phyloP scores from a whole-genome alignment of 495 filamentous ascomycete species.

The Podospora pseudopauciseta region DNA sequence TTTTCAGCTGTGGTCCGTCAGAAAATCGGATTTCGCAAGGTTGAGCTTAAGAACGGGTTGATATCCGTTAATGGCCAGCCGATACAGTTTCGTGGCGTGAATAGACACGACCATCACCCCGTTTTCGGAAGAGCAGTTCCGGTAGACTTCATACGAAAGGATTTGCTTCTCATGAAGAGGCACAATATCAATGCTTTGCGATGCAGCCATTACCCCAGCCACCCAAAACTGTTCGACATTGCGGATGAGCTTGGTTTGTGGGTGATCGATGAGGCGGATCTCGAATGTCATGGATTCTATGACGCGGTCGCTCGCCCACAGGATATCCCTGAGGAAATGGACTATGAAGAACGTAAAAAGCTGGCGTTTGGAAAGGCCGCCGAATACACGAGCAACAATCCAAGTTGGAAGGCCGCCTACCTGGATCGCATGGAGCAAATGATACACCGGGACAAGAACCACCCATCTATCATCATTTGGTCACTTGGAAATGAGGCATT shows the following conservation, averaged over 20 bases:
- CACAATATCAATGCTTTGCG: constrained; percentile 65
- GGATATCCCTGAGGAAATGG: constrained; percentile 45
- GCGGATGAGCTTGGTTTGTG: constrained; percentile 66
- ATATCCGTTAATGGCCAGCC: constrained; percentile 57
- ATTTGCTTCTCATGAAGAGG: constrained; percentile 62
- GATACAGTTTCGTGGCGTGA: constrained; percentile 57
- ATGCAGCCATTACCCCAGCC: constrained; percentile 59
- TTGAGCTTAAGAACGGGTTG: constrained; percentile 55
- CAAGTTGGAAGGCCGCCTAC: constrained; percentile 60
- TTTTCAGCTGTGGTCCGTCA: constrained; percentile 12
- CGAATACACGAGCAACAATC: constrained; percentile 59
- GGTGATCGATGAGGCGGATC: constrained; percentile 68
- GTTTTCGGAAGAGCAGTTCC: constrained; percentile 57
- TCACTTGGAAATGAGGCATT: constrained; percentile 67
- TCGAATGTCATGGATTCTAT: constrained; percentile 68
- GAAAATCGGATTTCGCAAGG: constrained; percentile 54
- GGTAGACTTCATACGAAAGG: constrained; percentile 50
- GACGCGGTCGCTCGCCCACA: constrained; percentile 44
- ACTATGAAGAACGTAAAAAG: constrained; percentile 53
- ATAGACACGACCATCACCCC: constrained; percentile 63
- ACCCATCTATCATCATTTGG: constrained; percentile 66
- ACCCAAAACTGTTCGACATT: constrained; percentile 56
- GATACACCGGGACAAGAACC: constrained; percentile 63
- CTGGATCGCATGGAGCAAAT: constrained; percentile 62
- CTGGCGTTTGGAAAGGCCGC: constrained; percentile 50